Percentiles rank a stretch among this genome's conserved stretches.
These are phyloP conservation scores for Diatrype stigma DNA, from an alignment of 2,329 filamentous ascomycete genomes.

Conservation along the genomic window DNA sequence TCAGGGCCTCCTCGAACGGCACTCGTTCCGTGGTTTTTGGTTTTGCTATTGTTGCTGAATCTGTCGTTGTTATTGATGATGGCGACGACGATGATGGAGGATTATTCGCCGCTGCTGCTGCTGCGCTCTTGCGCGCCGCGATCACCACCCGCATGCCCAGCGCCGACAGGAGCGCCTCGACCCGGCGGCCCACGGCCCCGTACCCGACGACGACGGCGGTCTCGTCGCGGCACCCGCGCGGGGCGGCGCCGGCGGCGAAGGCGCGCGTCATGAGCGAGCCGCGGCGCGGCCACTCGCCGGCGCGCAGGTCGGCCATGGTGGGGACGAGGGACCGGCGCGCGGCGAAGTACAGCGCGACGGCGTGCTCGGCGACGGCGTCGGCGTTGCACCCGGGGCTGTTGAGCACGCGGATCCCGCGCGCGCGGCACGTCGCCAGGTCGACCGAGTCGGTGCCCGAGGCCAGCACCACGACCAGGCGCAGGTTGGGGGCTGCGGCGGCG, in stretches of 20 bases:
- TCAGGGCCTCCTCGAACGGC: neutral
- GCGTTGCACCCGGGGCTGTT: slow-evolving; percentile 10
- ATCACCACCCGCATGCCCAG: slow-evolving; percentile 1
- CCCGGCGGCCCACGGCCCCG: slow-evolving; percentile 7
- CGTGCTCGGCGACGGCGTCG: neutral
- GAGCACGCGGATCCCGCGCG: slow-evolving; percentile 1
- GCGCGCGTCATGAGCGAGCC: neutral
- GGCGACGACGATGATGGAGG: too few species aligned
- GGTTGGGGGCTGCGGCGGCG: neutral
- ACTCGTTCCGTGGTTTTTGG: neutral
- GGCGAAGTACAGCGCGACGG: neutral
- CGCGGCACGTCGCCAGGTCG: neutral
- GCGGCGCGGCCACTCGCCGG: neutral
- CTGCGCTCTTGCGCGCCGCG: neutral
- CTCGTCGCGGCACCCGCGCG: slow-evolving; percentile 18
- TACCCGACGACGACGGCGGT: slow-evolving; percentile 23
- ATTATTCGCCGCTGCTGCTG: neutral
- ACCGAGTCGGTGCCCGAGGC: neutral
- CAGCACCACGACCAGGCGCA: neutral
- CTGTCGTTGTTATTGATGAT: too few species aligned
- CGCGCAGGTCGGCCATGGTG: neutral
- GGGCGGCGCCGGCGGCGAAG: slow-evolving; percentile 8
- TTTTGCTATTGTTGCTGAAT: too few species aligned
- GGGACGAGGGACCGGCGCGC: neutral
- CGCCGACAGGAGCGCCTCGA: neutral